phyloP scores from a whole-genome alignment of 805 yeast genomes.

The Lipomyces japonicus region DNA sequence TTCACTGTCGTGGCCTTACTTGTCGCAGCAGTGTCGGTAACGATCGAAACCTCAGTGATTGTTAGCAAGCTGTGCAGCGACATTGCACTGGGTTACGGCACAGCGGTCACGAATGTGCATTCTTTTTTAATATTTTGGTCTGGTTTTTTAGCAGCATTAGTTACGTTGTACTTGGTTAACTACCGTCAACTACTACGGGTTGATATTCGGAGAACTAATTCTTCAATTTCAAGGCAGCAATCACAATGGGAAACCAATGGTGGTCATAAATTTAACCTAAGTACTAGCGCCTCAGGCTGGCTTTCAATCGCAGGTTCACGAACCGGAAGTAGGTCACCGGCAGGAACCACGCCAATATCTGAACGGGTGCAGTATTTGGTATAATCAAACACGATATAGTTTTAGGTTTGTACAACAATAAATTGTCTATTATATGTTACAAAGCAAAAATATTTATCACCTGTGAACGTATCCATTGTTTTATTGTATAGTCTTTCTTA shows the following conservation, averaged over 20 bases:
- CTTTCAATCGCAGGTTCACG: neutral
- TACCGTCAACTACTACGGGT: neutral
- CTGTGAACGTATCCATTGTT: no score
- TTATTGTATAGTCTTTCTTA: no score
- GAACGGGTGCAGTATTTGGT: no score
- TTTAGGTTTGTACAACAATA: no score
- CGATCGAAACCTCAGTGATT: neutral
- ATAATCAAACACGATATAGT: no score
- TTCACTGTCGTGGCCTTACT: neutral
- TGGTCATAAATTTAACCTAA: neutral
- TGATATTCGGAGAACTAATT: neutral
- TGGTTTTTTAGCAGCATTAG: neutral
- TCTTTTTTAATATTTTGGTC: conserved; percentile 1
- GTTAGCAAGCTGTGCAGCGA: conserved; percentile 5
- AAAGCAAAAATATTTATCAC: no score
- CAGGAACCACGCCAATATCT: no score
- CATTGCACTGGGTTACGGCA: conserved; percentile 9
- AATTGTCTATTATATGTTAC: no score
- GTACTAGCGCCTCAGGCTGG: no score
- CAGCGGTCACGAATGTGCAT: conserved; percentile 1
- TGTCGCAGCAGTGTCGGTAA: conserved; percentile 5
- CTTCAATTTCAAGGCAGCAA: neutral
- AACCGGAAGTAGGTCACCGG: neutral
- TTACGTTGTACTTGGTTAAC: neutral
- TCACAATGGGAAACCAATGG: neutral